Base-by-base conservation (phyloP, 768 basidiomycete species). In the Leccinum fibrillosum region DNA sequence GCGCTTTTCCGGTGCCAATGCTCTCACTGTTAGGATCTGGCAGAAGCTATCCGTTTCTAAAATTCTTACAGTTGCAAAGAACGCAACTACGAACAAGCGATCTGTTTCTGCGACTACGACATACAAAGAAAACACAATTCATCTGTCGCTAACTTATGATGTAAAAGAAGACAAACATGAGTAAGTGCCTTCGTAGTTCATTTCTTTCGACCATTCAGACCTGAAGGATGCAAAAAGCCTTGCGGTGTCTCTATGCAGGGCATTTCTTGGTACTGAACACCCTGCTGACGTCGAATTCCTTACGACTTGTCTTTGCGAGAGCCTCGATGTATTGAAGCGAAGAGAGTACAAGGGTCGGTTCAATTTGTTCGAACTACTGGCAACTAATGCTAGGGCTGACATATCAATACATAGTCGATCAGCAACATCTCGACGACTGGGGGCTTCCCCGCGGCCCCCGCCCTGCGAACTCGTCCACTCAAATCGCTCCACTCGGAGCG, bases 241-340 rank as follows among this genome's bases (percentile, higher is more conserved):
- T 5, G 88, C 94, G 0, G 85, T 85, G 1, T 87, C 90, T 0
- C 76, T 98, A 25, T 92, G 91, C 68, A 84, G 86, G 12, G 71
- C 88, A 3, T 73, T 96, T 23, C 89, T 97, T 62, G 82, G 86
- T 49, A 78, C 82, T 2, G 86, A 86, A 0, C 87, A 88, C 68
- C 82, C 85, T 19, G 90, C 92, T 64, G 95, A 98, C 67, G 86
- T 90, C 0, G 75, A 97, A 9, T 72, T 97, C 11, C 86, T 98
- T 61, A 88, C 90, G 82, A 94, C 92, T 0, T 91, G 97, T 51
- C 79, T 98, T 25, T 91, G 91, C 0, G 96, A 93, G 0, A 90
- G 94, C 60, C 74, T 95, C n/a, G 80, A 85, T 54, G 83, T 90
- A 6, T 73, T 96, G 59, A 85, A 86, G 64, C 76, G 91, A 39